Conservation (phyloP, 2,329 filamentous ascomycete species). For the Phaeoacremonium minimum region DNA sequence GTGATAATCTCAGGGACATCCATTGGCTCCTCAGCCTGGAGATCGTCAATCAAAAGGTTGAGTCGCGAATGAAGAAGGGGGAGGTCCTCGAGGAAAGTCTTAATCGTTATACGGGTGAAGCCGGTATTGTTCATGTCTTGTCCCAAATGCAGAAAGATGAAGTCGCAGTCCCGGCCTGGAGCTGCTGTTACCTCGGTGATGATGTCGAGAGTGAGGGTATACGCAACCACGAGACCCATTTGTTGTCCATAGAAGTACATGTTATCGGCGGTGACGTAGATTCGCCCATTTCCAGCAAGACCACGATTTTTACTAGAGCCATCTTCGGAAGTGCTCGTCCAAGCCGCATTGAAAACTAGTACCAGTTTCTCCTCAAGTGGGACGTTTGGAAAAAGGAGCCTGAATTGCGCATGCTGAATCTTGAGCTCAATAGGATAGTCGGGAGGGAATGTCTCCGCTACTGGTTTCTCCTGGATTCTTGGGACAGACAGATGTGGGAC, state of each 20-base stretch:
- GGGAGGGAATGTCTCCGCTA: slow-evolving; percentile 56
- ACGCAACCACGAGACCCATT: slow-evolving; percentile 83
- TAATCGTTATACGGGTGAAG: slow-evolving; percentile 76
- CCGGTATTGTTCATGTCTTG: slow-evolving; percentile 60
- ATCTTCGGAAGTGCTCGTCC: slow-evolving; percentile 53
- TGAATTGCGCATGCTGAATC: slow-evolving; percentile 89
- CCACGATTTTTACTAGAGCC: slow-evolving; percentile 33
- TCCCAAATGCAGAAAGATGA: slow-evolving; percentile 75
- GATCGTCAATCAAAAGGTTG: slow-evolving; percentile 79
- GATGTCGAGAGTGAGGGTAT: slow-evolving; percentile 67
- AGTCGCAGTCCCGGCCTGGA: slow-evolving; percentile 87
- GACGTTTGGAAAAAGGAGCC: slow-evolving; percentile 82
- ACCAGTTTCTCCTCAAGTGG: slow-evolving; percentile 76
- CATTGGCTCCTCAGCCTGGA: slow-evolving; percentile 66
- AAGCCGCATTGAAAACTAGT: slow-evolving; percentile 88
- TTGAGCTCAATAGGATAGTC: slow-evolving; percentile 79
- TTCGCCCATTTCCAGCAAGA: slow-evolving; percentile 66
- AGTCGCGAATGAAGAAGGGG: slow-evolving; percentile 77
- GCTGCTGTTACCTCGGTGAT: slow-evolving; percentile 88
- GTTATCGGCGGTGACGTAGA: slow-evolving; percentile 82
- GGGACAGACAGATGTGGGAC: slow-evolving; percentile 28
- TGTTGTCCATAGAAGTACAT: slow-evolving; percentile 98
- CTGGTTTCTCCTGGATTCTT: slow-evolving; percentile 2
- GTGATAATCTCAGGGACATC: slow-evolving; percentile 66
- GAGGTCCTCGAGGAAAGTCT: slow-evolving; percentile 87